These are phyloP conservation scores for Arthrobotrys sphaeroides DNA, from an alignment of 2,329 filamentous ascomycete genomes.

Conservation along the genomic window DNA sequence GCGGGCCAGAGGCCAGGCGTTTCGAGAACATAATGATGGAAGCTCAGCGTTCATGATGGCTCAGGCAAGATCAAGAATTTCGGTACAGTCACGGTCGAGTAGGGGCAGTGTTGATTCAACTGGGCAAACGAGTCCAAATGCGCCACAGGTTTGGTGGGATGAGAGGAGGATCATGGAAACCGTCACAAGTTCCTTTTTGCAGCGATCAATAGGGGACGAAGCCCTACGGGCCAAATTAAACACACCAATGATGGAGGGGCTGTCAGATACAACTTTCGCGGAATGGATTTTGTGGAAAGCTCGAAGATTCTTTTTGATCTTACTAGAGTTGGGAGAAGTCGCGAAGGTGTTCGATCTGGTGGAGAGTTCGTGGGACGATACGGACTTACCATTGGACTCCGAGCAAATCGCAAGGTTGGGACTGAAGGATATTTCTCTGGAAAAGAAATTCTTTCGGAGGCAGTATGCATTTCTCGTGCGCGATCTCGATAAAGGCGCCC, in stretches of 20 bases:
- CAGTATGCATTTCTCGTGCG: constrained; percentile 76
- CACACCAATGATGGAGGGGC: constrained; percentile 72
- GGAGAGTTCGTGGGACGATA: constrained; percentile 80
- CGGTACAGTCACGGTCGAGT: constrained; percentile 44
- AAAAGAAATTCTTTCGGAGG: constrained; percentile 74
- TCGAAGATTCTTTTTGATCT: constrained; percentile 75
- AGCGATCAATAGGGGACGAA: constrained; percentile 53
- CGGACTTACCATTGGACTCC: constrained; percentile 74
- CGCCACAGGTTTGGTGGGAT: constrained; percentile 49
- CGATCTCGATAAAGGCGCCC: constrained; percentile 69
- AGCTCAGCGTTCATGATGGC: constrained; percentile 45
- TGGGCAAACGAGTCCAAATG: constrained; percentile 13
- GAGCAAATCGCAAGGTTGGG: constrained; percentile 73
- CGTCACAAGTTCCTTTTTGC: constrained; percentile 41
- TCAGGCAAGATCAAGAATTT: constrained; percentile 47
- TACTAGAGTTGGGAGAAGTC: constrained; percentile 74
- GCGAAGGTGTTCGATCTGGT: constrained; percentile 79
- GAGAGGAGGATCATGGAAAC: constrained; percentile 47
- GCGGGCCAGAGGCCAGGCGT: constrained; percentile 36
- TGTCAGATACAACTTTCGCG: constrained; percentile 78
- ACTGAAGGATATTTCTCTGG: constrained; percentile 72
- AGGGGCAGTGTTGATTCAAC: constrained; percentile 46
- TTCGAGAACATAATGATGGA: constrained; percentile 39
- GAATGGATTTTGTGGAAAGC: constrained; percentile 78
- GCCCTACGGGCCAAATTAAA: constrained; percentile 65